Evolutionary conservation across 768 basidiomycete genomes (phyloP), one percentile per base, ranked within the genome.

Genomic region (Trichaptum fuscoviolaceum): DNA sequence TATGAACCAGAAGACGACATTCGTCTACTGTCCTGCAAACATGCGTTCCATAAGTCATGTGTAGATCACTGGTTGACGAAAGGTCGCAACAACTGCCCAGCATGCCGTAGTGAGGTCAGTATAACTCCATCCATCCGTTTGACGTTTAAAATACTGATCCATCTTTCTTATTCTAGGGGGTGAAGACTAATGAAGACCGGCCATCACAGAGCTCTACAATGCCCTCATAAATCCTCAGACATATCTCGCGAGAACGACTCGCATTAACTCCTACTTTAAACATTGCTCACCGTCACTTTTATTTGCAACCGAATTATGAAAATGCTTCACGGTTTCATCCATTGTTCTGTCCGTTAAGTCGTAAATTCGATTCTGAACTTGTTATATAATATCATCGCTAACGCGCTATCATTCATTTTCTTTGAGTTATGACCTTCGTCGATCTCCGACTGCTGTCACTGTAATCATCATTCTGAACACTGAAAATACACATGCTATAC

Each of bases 61-160:
- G 93, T 97, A 7, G 95, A 97, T 73, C 87, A 83, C 67, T 96
- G 95, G 93, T 80, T 96, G 35, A 84, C 88, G 74, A 87, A 84
- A 6, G 94, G 95, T 2, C 83, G 88, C 66, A 97, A 97, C 72
- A 93, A 93, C 67, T 97, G 95, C 75, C 95, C 95, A 35, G 93
- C 93, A 7, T 97, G 95, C 78, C 88, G 95, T 63, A 83, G 87
- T 35, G 89, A 84, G 81, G 90, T 90, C 64, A 42, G 84, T 73
- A 63, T 30, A 30, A 3, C 8, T 8, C 2, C 8, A 30, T 30
- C 2, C 30, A 30, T 30, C 8, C 30, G 63, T 61, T 59, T 63
- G 36, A 57, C 36, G 63, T n/a, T 60, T 20, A 20, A 7, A 25
- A 61, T 61, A 12, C 30, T 18, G 24, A 25, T 61, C 18, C 30